phyloP scores from a whole-genome alignment of 2,329 filamentous ascomycete species.

The Pseudocercospora fijiensis region DNA sequence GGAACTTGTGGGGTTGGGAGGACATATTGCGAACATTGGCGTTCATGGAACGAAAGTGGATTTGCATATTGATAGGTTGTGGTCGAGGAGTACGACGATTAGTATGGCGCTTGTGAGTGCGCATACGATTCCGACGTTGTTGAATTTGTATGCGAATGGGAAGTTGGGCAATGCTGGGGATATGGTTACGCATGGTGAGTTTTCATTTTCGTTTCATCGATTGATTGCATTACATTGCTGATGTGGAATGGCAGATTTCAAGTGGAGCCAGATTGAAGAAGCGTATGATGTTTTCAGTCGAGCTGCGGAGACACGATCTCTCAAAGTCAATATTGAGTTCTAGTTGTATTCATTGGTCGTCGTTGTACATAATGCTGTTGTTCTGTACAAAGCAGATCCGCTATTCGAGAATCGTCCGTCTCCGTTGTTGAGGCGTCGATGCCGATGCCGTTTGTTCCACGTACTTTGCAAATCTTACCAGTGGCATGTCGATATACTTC shows the following conservation, averaged over 20 bases:
- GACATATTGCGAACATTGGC: conserved; percentile 58
- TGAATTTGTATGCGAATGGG: conserved; percentile 28
- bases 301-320: conserved; percentile 30
- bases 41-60: conserved; percentile 57
- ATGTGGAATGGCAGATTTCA: conserved; percentile 24
- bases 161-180: conserved; percentile 26
- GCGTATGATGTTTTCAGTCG: conserved; percentile 32
- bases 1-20: conserved; percentile 54
- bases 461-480: conserved; percentile 16
- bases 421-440: neutral
- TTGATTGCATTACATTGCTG: neutral
- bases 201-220: neutral
- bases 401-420: neutral
- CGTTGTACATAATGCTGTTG: neutral
- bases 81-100: conserved; percentile 49
- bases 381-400: neutral
- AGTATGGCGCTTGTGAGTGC: conserved; percentile 32
- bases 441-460: conserved; percentile 11
- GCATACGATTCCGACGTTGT: conserved; percentile 31
- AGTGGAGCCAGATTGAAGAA: conserved; percentile 30
- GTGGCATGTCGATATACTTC: conserved; percentile 17
- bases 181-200: conserved; percentile 32
- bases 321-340: conserved; percentile 33
- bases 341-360: conserved; percentile 1
- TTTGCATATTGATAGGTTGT: conserved; percentile 55